These are phyloP conservation scores for Xanthoconium purpureum DNA, from an alignment of 768 basidiomycete species.

Conservation along the genomic window DNA sequence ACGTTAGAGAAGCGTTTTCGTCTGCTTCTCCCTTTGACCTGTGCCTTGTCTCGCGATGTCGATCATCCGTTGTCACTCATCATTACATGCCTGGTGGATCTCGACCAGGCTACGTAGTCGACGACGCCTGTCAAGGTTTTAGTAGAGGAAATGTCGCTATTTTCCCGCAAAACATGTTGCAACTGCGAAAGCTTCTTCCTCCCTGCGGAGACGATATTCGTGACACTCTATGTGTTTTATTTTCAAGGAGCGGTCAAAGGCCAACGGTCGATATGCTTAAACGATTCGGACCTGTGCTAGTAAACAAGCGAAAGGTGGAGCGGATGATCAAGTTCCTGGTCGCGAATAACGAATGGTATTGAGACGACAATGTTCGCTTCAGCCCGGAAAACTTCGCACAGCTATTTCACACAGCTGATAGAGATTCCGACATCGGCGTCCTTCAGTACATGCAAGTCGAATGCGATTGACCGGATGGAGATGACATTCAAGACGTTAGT, in stretches of 20 bases:
- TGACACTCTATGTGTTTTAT: background rate
- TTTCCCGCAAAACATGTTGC: no score
- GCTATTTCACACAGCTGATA: background rate
- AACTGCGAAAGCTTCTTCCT: background rate
- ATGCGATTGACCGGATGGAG: background rate
- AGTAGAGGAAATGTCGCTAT: no score
- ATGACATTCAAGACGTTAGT: background rate
- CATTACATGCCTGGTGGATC: no score
- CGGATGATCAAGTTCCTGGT: no score
- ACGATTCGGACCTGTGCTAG: background rate
- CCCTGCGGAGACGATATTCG: background rate
- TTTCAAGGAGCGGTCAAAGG: accelerated
- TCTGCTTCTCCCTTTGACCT: no score
- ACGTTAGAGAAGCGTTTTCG: no score
- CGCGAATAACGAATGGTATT: background rate
- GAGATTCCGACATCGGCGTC: background rate
- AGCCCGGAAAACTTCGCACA: background rate
- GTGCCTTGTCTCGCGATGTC: no score
- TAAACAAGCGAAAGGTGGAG: no score
- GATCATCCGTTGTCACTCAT: no score
- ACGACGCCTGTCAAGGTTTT: no score
- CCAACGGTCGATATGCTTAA: background rate
- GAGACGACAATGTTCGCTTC: background rate
- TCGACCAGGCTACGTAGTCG: no score
- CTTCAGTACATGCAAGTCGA: background rate